Evolutionary conservation across 306 rosid genomes (phyloP), one percentile per base, ranked within the genome.

Genomic region (Bauhinia variegata): DNA sequence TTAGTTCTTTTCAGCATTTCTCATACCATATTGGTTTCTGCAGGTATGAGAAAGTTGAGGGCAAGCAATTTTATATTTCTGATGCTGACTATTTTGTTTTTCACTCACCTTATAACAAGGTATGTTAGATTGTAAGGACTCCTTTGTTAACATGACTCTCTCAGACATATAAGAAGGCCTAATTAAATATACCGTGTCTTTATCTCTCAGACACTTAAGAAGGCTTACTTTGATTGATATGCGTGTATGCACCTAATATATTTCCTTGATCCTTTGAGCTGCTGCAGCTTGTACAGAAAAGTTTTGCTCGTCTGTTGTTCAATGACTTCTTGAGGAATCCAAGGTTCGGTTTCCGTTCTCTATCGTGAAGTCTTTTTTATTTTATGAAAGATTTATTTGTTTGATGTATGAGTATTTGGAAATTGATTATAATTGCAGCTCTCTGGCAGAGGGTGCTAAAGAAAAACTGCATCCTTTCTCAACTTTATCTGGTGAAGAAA

Each of bases 41-140:
- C 80, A 93, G 97, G 83, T 93, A 82, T 43, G 96, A 90, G 89
- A 93, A 93, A 67, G 52, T 85, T 17, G 72, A 83, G 60, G 95
- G 99, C 47, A 88, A 86, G 63, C 90, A 71, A 46, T 93, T 89
- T 78, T 82, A 88, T 49, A 55, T 93, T 50, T 79, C 90, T 71
- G 96, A 93, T 65, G 96, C 90, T 8, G 95, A 85, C 17, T 93
- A 76, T 70, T 78, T 80, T 36, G 96, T 93, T 23, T 93, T 90
- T 76, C 99, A 90, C 76, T 93, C 99, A 76, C 99, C 99, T 42
- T 93, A 93, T 78, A 90, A 93, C 89, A 93, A 93, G 96, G 99
- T 93, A 85, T 33, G 12, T 76, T 82, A 49, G 41, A 59, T 38
- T 67, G 7, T 34, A 46, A 47, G 47, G 19, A 75, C 28, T 2